Percentiles rank a stretch among this genome's conserved stretches.
Evolutionary conservation across 768 basidiomycete genomes (phyloP).

Genomic region (Tylopilus subfusipes): DNA sequence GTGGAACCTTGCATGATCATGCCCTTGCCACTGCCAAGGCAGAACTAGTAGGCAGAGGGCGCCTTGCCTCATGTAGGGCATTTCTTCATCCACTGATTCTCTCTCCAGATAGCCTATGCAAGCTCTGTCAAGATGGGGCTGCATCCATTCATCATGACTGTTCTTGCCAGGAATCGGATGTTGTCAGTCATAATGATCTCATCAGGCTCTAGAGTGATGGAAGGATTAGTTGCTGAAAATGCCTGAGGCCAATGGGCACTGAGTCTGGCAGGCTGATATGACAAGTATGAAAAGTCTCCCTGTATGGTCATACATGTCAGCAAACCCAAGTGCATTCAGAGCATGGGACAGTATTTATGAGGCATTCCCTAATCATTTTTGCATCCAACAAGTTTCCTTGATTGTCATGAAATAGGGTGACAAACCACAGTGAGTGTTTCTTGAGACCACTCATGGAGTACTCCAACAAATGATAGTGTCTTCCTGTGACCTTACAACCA

Average conservation of each 20-base stretch:
- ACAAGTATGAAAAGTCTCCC: slow-evolving; percentile 40
- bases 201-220: slow-evolving; percentile 33
- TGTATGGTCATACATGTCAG: slow-evolving; percentile 17
- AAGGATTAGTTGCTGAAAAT: slow-evolving; percentile 50
- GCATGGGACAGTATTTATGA: slow-evolving; percentile 25
- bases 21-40: slow-evolving; percentile 46
- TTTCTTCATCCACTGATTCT: slow-evolving; percentile 30
- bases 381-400: slow-evolving; percentile 25
- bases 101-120: slow-evolving; percentile 34
- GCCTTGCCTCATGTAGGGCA: slow-evolving; percentile 11
- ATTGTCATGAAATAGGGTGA: slow-evolving; percentile 38
- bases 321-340: neutral
- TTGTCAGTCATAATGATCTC: slow-evolving; percentile 36
- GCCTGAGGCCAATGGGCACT: slow-evolving; percentile 55
- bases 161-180: slow-evolving; percentile 22
- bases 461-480: slow-evolving; percentile 44
- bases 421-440: slow-evolving; percentile 48
- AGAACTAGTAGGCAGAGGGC: slow-evolving; percentile 44
- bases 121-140: slow-evolving; percentile 43
- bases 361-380: slow-evolving; percentile 27
- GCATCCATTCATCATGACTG: slow-evolving; percentile 50
- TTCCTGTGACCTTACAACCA: slow-evolving; percentile 41
- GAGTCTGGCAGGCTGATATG: slow-evolving; percentile 42
- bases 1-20: slow-evolving; percentile 43
- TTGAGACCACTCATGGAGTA: slow-evolving; percentile 53